Evolutionary conservation across 805 yeast genomes (phyloP).

Genomic region (Starmerella floricola): DNA sequence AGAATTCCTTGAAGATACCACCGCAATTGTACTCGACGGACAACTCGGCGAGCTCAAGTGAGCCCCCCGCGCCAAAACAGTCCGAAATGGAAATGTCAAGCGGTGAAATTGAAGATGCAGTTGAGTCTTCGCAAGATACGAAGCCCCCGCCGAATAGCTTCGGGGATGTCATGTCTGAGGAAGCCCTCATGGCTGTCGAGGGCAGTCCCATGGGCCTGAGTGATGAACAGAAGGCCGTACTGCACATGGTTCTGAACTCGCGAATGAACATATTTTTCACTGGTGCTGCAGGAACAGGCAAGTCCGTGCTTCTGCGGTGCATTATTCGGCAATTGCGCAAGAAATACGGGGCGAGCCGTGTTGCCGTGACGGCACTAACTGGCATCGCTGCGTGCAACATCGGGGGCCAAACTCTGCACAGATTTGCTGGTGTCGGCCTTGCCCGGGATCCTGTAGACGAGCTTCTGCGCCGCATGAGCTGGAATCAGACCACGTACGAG

Average conservation of each 20-base stretch:
- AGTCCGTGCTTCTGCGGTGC: slow-evolving; percentile 69
- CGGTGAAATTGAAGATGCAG: not conserved
- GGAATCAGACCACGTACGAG: slow-evolving; percentile 33
- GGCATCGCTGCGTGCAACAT: slow-evolving; percentile 92
- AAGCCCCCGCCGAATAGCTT: too few relatives aligned
- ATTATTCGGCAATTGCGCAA: slow-evolving; percentile 44
- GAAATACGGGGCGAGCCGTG: slow-evolving; percentile 33
- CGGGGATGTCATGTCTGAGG: not conserved
- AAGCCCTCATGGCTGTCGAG: not conserved
- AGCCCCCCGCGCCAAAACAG: too few relatives aligned
- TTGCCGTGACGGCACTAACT: slow-evolving; percentile 78
- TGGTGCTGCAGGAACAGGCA: slow-evolving; percentile 98
- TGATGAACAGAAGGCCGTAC: slow-evolving; percentile 43
- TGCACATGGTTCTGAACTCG: slow-evolving; percentile 52
- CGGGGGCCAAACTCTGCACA: slow-evolving; percentile 80
- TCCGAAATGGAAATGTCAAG: too few relatives aligned
- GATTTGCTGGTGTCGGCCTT: slow-evolving; percentile 75
- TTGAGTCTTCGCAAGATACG: not conserved
- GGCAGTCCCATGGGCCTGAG: slow-evolving; percentile 24
- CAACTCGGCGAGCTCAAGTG: too few relatives aligned
- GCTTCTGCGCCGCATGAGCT: slow-evolving; percentile 39
- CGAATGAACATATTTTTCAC: slow-evolving; percentile 66
- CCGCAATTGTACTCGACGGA: too few relatives aligned
- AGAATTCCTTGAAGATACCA: not conserved
- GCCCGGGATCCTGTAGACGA: slow-evolving; percentile 43